These are phyloP conservation scores for Nemania sp. DNA, from an alignment of 2,329 filamentous ascomycete species.

Conservation along the genomic window DNA sequence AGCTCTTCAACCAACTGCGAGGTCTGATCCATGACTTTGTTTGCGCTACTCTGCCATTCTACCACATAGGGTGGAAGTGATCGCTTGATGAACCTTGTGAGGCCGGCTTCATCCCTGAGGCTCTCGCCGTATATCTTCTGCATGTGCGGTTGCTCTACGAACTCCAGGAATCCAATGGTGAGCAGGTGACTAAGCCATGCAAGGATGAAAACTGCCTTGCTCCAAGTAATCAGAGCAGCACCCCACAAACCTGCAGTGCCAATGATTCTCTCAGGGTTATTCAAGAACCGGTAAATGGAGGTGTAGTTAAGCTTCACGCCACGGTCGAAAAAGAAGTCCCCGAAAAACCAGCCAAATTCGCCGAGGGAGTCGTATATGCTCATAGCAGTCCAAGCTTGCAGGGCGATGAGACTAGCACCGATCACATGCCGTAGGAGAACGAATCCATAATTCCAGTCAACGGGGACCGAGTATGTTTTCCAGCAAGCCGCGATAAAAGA, in stretches of 20 bases:
- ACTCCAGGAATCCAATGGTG: conserved; percentile 84
- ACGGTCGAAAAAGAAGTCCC: conserved; percentile 96
- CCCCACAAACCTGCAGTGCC: conserved; percentile 96
- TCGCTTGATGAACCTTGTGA: conserved; percentile 88
- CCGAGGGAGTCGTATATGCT: conserved; percentile 95
- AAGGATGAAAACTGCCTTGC: conserved; percentile 80
- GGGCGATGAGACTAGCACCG: conserved; percentile 75
- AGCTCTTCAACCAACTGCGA: conserved; percentile 90
- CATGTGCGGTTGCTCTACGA: conserved; percentile 96
- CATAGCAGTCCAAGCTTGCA: conserved; percentile 90
- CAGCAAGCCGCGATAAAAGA: conserved; percentile 89
- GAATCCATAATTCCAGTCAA: conserved; percentile 85
- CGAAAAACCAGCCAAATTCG: conserved; percentile 99
- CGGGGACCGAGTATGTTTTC: conserved; percentile 92
- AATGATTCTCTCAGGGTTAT: conserved; percentile 94
- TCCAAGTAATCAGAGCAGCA: conserved; percentile 90
- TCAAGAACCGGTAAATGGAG: conserved; percentile 96
- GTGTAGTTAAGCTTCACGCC: conserved; percentile 89
- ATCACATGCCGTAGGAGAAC: conserved; percentile 85
- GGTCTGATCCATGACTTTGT: conserved; percentile 83
- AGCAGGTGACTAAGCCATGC: conserved; percentile 84
- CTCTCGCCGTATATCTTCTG: conserved; percentile 91
- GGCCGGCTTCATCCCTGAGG: conserved; percentile 81
- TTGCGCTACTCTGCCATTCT: conserved; percentile 82
- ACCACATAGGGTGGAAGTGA: conserved; percentile 82